phyloP scores from a whole-genome alignment of 2,329 filamentous ascomycete species.

The Byssothecium circinans region DNA sequence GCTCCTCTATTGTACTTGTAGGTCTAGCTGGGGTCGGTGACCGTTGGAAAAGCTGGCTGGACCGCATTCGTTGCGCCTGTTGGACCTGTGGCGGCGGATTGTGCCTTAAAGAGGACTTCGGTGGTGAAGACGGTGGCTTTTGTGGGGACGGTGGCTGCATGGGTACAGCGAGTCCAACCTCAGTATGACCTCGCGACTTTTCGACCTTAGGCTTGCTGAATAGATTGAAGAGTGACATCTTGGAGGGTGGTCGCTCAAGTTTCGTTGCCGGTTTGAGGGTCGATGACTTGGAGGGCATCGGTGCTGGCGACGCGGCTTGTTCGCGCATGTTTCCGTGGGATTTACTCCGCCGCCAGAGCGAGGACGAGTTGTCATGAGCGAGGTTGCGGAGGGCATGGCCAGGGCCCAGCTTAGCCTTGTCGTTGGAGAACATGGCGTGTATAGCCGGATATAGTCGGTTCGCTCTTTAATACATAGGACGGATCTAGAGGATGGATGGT shows the following conservation, averaged over 20 bases:
- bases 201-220: constrained; percentile 56
- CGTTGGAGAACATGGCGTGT: constrained; percentile 31
- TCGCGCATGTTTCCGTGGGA: constrained; percentile 35
- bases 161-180: constrained; percentile 44
- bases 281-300: constrained; percentile 8
- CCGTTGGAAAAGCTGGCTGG: constrained; percentile 35
- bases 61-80: constrained; percentile 35
- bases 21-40: constrained; percentile 15
- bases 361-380: constrained; percentile 26
- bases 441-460: constrained; percentile 16
- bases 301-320: constrained; percentile 11
- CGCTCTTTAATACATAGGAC: constrained; percentile 15
- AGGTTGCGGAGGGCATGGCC: constrained; percentile 26
- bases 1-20: constrained; percentile 17
- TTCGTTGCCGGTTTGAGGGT: constrained; percentile 24
- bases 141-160: constrained; percentile 36
- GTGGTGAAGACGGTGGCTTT: constrained; percentile 18
- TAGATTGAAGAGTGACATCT: constrained; percentile 53
- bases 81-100: constrained; percentile 34
- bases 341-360: constrained; percentile 43
- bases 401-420: constrained; percentile 19
- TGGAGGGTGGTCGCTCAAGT: constrained; percentile 41
- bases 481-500: not conserved
- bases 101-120: constrained; percentile 24
- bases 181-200: constrained; percentile 49